Percentiles rank a stretch among this genome's conserved stretches.
phyloP scores from a whole-genome alignment of 2,329 filamentous ascomycete species.

The Fusarium miscanthi region DNA sequence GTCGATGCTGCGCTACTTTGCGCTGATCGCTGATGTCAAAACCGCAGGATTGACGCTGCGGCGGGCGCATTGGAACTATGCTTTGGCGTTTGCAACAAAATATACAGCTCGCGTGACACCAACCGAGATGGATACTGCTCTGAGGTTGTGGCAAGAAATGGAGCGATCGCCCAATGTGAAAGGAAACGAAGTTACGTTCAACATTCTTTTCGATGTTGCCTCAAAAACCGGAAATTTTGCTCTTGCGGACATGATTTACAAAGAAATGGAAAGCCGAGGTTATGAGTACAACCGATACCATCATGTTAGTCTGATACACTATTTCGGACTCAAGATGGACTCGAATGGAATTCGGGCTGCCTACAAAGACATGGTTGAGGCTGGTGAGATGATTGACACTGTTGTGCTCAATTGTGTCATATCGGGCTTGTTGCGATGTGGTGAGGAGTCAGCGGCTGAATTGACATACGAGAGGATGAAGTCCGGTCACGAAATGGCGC shows the following conservation, averaged over 20 bases:
- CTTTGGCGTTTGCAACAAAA: slow-evolving; percentile 81
- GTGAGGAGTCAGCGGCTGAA: slow-evolving; percentile 81
- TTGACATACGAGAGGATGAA: slow-evolving; percentile 90
- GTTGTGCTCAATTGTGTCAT: slow-evolving; percentile 89
- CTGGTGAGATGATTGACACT: slow-evolving; percentile 89
- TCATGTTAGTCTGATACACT: slow-evolving; percentile 84
- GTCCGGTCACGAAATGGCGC: slow-evolving; percentile 58
- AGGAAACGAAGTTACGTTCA: slow-evolving; percentile 86
- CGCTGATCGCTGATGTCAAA: slow-evolving; percentile 85
- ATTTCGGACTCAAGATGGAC: slow-evolving; percentile 80
- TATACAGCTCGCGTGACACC: slow-evolving; percentile 71
- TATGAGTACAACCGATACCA: slow-evolving; percentile 81
- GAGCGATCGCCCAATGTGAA: slow-evolving; percentile 74
- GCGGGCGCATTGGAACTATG: slow-evolving; percentile 82
- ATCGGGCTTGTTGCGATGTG: slow-evolving; percentile 77
- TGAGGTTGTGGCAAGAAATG: slow-evolving; percentile 91
- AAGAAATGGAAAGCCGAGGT: slow-evolving; percentile 79
- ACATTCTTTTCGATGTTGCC: slow-evolving; percentile 89
- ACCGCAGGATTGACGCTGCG: slow-evolving; percentile 75
- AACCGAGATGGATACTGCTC: slow-evolving; percentile 68
- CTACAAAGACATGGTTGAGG: slow-evolving; percentile 85
- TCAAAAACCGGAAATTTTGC: slow-evolving; percentile 85
- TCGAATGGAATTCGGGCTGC: slow-evolving; percentile 78
- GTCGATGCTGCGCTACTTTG: slow-evolving; percentile 84
- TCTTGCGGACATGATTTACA: slow-evolving; percentile 85